Evolutionary conservation across 176 grass and related monocot species (phyloP).

Genomic region (Bromus sterilis): DNA sequence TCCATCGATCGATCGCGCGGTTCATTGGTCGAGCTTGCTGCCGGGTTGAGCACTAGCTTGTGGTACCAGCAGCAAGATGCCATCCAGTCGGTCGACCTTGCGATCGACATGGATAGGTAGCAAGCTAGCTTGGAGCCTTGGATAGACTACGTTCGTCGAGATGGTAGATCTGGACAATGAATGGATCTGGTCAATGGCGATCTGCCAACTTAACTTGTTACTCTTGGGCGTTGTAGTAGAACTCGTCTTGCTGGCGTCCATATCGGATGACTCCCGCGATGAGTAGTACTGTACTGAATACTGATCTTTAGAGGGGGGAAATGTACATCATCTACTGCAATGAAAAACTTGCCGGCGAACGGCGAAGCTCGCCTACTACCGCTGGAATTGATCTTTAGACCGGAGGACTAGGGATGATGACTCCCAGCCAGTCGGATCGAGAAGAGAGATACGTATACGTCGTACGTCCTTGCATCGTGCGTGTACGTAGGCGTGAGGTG

Average conservation of each 20-base stretch:
- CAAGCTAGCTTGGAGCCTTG: neutral
- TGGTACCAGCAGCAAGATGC: neutral
- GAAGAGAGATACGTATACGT: neutral
- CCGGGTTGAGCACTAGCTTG: too few relatives aligned
- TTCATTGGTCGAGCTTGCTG: neutral
- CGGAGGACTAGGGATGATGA: neutral
- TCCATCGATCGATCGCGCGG: neutral
- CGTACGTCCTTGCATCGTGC: neutral
- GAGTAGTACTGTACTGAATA: neutral
- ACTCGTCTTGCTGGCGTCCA: neutral
- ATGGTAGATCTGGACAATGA: neutral
- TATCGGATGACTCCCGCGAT: neutral
- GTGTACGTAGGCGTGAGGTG: too few relatives aligned
- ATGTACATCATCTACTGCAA: too few relatives aligned
- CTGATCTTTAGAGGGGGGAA: too few relatives aligned
- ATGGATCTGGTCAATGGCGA: neutral
- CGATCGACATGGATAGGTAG: too few relatives aligned
- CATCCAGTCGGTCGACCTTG: neutral
- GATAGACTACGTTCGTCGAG: neutral
- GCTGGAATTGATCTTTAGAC: neutral
- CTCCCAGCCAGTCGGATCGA: neutral
- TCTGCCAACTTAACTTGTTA: neutral
- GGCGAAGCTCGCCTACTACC: neutral
- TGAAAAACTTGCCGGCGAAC: neutral
- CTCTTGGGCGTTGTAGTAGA: neutral